Percentiles rank a stretch among this genome's conserved stretches.
Evolutionary conservation across 2,329 filamentous ascomycete genomes (phyloP).

Genomic region (Colletotrichum sp.): DNA sequence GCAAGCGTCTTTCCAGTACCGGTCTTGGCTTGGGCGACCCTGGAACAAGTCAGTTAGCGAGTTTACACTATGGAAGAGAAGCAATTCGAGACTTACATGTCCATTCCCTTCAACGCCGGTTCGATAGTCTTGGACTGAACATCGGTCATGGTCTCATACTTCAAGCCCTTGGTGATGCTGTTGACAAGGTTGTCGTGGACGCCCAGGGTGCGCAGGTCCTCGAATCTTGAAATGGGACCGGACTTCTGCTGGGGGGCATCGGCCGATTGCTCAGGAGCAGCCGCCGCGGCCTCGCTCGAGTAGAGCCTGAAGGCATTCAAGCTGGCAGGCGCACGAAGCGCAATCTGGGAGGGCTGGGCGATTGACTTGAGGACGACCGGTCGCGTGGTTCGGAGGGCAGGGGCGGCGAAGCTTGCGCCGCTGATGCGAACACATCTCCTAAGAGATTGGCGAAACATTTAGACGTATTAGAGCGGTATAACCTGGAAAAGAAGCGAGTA

Average conservation of each 20-base stretch:
- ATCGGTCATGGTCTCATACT: constrained; percentile 86
- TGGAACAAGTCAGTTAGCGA: constrained; percentile 38
- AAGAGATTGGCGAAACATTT: constrained; percentile 32
- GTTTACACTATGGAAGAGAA: neutral
- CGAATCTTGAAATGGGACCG: constrained; percentile 43
- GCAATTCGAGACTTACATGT: constrained; percentile 67
- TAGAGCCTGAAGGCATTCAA: constrained; percentile 33
- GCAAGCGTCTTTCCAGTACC: constrained; percentile 97
- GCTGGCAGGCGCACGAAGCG: neutral
- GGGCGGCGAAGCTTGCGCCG: constrained; percentile 24
- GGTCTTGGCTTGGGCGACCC: constrained; percentile 92
- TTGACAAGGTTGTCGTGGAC: constrained; percentile 70
- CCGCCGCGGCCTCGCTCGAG: constrained; percentile 41
- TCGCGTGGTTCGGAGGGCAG: constrained; percentile 12
- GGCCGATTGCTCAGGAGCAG: constrained; percentile 22
- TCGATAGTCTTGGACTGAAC: constrained; percentile 87
- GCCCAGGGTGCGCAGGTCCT: constrained; percentile 47
- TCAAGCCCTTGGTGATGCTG: constrained; percentile 74
- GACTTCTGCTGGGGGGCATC: constrained; percentile 11
- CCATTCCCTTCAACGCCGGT: constrained; percentile 77
- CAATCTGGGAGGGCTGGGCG: constrained; percentile 2
- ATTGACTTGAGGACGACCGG: constrained; percentile 15
- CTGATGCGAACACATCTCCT: constrained; percentile 43
- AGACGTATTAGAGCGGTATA: neutral
- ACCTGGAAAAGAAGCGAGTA: neutral